Percentiles rank a stretch among this genome's conserved stretches.
These are phyloP conservation scores for Brassica carinata DNA, from an alignment of 345 rosid genomes.

Conservation along the genomic window DNA sequence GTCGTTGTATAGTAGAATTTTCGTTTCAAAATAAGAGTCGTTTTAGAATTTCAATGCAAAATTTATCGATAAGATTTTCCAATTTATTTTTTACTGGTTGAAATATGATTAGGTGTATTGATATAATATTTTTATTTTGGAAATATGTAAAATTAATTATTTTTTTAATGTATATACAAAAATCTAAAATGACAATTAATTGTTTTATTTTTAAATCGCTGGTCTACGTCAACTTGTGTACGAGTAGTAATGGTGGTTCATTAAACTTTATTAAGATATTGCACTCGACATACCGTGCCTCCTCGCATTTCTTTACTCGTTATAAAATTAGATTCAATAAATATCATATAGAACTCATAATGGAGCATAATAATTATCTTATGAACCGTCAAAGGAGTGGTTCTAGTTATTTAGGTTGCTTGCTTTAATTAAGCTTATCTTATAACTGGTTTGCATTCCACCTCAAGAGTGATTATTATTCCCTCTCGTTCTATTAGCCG, in stretches of 20 bases:
- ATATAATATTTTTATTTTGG: no score
- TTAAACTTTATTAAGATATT: constrained; percentile 26
- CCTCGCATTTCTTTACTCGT: constrained; percentile 20
- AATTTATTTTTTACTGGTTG: no score
- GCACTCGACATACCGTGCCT: constrained; percentile 21
- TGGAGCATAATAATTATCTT: constrained; percentile 39
- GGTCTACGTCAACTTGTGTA: constrained; percentile 26
- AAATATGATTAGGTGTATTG: no score
- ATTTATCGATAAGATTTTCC: no score
- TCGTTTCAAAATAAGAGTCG: no score
- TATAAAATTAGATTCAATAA: not conserved
- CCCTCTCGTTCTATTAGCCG: constrained; percentile 25
- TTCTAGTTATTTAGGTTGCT: constrained; percentile 28
- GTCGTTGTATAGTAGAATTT: no score
- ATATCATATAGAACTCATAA: constrained; percentile 24
- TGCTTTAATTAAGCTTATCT: constrained; percentile 33
- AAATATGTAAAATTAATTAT: no score
- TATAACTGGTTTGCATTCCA: constrained; percentile 9
- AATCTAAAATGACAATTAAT: no score
- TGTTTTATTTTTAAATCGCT: not conserved
- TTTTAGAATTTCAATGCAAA: no score
- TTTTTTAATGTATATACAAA: no score
- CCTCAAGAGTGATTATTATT: constrained; percentile 12
- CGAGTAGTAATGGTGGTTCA: constrained; percentile 7
- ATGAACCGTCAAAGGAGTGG: constrained; percentile 43